These are phyloP conservation scores for Kurtzmaniella quercitrusa DNA, from an alignment of 1,139 yeast genomes.

Conservation along the genomic window DNA sequence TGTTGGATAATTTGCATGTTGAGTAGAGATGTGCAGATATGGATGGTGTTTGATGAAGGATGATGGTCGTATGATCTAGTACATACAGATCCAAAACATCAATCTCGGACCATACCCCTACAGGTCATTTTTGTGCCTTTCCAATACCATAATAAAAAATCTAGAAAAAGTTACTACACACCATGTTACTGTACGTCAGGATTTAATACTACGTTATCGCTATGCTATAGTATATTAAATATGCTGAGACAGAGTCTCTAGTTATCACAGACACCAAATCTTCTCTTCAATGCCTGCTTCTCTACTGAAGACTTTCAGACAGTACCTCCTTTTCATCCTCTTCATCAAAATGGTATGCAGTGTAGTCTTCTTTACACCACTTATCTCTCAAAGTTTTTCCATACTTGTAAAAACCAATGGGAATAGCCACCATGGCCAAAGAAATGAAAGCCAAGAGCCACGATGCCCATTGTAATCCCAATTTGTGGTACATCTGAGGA, in stretches of 20 bases:
- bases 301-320: neutral
- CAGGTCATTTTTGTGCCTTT: no score
- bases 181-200: no score
- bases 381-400: conserved; percentile 64
- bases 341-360: conserved; percentile 13
- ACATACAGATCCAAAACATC: no score
- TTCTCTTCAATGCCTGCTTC: no score
- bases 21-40: neutral
- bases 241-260: neutral
- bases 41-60: neutral
- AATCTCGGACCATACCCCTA: no score
- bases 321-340: conserved; percentile 1
- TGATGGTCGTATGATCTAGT: no score
- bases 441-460: conserved; percentile 81
- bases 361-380: conserved; percentile 63
- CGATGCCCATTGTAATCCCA: conserved; percentile 81
- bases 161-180: no score
- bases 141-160: no score
- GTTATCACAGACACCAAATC: no score
- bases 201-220: no score
- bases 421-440: conserved; percentile 78
- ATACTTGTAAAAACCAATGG: conserved; percentile 69
- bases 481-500: conserved; percentile 71
- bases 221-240: neutral
- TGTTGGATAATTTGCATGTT: neutral